Evolutionary conservation across 495 filamentous ascomycete species (phyloP), one percentile per base, ranked within the genome.

Genomic region (Pseudomonodictys pantanalensis): DNA sequence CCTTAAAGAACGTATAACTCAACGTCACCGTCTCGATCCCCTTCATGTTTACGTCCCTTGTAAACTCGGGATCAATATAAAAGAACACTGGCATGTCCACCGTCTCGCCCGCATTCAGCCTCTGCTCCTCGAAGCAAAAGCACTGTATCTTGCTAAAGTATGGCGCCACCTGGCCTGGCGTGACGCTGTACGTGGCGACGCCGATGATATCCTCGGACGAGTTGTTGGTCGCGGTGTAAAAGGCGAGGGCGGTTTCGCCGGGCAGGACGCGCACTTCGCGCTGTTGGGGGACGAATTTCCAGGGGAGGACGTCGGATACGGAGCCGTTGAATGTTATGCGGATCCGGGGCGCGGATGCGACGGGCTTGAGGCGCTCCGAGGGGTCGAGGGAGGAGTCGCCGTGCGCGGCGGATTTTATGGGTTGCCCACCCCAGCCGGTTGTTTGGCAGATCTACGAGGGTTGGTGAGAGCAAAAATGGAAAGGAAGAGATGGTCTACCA

Each of bases 81-180:
- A 99, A 99, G 77, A 99, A 97, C 5, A 99, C 95, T 2, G 95
- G 95, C 95, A 99, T 99, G 77, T 99, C 95, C 50, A 99, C 95
- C 32, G 91, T 91, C 78, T 99, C 95, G 24, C 92, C 91, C 22
- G 91, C 92, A 71, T 91, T 92, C 49, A 98, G 75, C 62, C 95
- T 83, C 80, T 98, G 87, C 73, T 90, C 91, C 79, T 99, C 95
- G 70, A 99, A 99, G 72, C 95, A 99, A 75, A 99, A 99, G 67
- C 95, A 99, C 75, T 99, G 95, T 50, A 99, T 99, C 81, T 99
- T 99, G 80, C 87, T 91, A 73, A 99, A 99, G 70, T 99, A 99
- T 3, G 90, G 92, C 25, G 95, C 92, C 25, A 95, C 90, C 77
- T 97, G 95, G 11, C 83, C 92, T 8, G 95, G 95, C 10, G 91